Conservation (phyloP, 2,329 filamentous ascomycete species). For the Zymoseptoria passerinii region DNA sequence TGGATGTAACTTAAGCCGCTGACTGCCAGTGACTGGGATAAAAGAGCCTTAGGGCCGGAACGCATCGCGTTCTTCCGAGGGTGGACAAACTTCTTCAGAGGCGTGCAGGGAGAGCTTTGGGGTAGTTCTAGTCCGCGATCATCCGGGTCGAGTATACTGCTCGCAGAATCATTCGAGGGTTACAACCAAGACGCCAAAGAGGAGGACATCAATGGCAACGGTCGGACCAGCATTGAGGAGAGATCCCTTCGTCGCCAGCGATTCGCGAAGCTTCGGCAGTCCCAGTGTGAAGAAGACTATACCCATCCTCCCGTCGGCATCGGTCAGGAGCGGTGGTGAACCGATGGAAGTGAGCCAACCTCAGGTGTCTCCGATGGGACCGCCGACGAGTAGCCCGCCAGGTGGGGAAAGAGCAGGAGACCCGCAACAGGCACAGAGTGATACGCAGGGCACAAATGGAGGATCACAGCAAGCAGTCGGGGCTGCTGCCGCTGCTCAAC, state of each 20-base stretch:
- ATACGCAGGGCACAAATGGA: constrained; percentile 29
- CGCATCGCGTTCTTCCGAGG: neutral
- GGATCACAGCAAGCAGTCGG: constrained; percentile 40
- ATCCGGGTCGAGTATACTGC: neutral
- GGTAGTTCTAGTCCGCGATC: neutral
- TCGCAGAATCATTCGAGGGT: neutral
- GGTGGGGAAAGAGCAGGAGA: constrained; percentile 19
- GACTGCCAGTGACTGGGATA: neutral
- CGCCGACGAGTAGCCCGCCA: constrained; percentile 24
- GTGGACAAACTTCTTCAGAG: neutral
- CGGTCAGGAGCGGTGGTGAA: constrained; percentile 15
- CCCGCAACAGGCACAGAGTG: constrained; percentile 15
- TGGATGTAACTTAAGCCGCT: neutral
- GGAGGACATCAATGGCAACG: constrained; percentile 33
- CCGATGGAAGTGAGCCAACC: constrained; percentile 26
- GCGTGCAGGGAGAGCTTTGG: neutral
- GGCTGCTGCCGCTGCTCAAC: constrained; percentile 68
- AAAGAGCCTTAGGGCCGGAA: neutral
- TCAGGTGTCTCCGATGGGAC: constrained; percentile 21
- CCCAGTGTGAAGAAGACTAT: constrained; percentile 20
- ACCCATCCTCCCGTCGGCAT: constrained; percentile 25
- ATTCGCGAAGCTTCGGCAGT: constrained; percentile 14
- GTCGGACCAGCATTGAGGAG: constrained; percentile 34
- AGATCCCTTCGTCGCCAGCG: constrained; percentile 26
- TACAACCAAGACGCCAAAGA: neutral